phyloP scores from a whole-genome alignment of 805 yeast genomes.

The Cyberlindnera saturnus region DNA sequence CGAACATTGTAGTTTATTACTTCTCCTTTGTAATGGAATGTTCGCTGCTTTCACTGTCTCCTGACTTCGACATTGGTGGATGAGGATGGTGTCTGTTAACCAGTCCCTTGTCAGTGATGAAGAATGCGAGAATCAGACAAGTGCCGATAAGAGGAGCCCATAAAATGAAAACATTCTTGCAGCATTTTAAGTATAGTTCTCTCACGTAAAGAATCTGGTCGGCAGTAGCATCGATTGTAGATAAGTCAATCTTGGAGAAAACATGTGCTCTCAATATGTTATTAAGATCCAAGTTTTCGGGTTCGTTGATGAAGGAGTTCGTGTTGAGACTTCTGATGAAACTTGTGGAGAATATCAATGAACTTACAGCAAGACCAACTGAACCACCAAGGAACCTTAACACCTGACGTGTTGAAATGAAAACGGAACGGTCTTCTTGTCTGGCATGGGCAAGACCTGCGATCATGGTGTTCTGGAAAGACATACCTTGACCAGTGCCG shows the following conservation, averaged over 20 bases:
- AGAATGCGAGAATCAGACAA: slow-evolving; percentile 8
- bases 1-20: not conserved
- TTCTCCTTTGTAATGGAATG: not conserved
- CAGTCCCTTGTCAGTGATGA: slow-evolving; percentile 16
- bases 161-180: slow-evolving; percentile 12
- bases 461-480: slow-evolving; percentile 16
- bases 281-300: slow-evolving; percentile 7
- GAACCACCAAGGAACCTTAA: slow-evolving; percentile 58
- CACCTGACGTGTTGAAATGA: slow-evolving; percentile 51
- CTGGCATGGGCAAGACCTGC: slow-evolving; percentile 41
- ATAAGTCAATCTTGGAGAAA: slow-evolving; percentile 13
- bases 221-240: slow-evolving; percentile 1
- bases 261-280: slow-evolving; percentile 11
- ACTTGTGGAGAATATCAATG: slow-evolving; percentile 19
- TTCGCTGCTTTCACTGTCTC: not conserved
- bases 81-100: not conserved
- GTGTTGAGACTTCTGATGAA: slow-evolving; percentile 8
- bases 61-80: not conserved
- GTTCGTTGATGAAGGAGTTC: slow-evolving; percentile 11
- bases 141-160: slow-evolving; percentile 17
- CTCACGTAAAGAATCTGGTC: slow-evolving; percentile 11
- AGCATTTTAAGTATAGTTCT: slow-evolving; percentile 13
- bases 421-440: slow-evolving; percentile 51
- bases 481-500: slow-evolving; percentile 33
- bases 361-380: slow-evolving; percentile 43